A percentile compares a stretch with the other conserved stretches of the same genome.
Evolutionary conservation across 75 land plant species (phyloP).

Genomic region (Selaginella tamariscina): DNA sequence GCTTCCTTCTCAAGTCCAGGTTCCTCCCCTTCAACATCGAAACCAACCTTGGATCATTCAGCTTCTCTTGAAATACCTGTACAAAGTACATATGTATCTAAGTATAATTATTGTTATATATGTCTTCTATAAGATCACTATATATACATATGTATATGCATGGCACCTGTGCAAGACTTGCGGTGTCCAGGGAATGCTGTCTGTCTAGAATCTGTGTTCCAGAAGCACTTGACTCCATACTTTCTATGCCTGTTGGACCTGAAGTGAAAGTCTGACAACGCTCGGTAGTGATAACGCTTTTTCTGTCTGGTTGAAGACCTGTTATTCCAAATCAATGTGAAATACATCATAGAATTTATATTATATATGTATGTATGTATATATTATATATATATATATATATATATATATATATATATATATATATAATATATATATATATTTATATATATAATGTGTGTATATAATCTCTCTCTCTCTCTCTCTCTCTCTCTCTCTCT

Average conservation of each 20-base stretch:
- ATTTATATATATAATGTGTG: too few species aligned
- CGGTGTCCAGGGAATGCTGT: too few species aligned
- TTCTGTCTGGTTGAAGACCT: not conserved
- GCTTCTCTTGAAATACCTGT: constrained; percentile 61
- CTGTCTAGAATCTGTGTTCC: constrained; percentile 27
- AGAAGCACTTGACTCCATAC: constrained; percentile 22
- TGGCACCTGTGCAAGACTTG: too few species aligned
- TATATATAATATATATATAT: too few species aligned
- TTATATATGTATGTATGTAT: too few species aligned
- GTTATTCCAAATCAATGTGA: not conserved
- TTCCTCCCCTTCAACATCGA: constrained; percentile 34
- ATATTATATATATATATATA: too few species aligned
- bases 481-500: too few species aligned
- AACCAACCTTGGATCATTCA: constrained; percentile 75
- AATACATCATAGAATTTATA: not conserved
- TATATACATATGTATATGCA: too few species aligned
- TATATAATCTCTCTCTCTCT: too few species aligned
- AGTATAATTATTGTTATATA: too few species aligned
- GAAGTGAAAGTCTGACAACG: constrained; percentile 18
- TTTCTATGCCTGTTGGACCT: not conserved
- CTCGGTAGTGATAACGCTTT: not conserved
- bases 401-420: too few species aligned
- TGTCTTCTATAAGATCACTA: too few species aligned
- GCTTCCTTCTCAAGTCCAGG: constrained; percentile 30
- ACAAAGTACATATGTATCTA: constrained; percentile 77